A percentile compares a stretch with the other conserved stretches of the same genome.
phyloP scores from a whole-genome alignment of 371 early-diverging fungal species.

The Batkoa obscura region DNA sequence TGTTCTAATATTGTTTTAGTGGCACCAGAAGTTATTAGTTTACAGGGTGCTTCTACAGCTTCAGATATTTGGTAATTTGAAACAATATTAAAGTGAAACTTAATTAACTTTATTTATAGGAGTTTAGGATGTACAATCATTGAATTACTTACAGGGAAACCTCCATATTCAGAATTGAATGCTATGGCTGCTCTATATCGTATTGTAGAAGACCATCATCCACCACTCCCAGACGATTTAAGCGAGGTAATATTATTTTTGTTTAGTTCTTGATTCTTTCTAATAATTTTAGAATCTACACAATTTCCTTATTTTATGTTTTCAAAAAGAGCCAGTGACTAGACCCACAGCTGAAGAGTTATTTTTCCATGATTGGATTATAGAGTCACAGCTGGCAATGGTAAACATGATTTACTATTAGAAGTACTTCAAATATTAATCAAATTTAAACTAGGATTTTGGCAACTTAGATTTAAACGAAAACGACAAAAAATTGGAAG shows the following conservation, averaged over 20 bases:
- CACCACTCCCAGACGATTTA: slow-evolving; percentile 30
- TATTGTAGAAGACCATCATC: slow-evolving; percentile 72
- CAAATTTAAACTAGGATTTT: neutral
- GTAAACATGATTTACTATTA: neutral
- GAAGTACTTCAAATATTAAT: neutral
- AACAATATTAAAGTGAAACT: neutral
- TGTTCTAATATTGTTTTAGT: slow-evolving; percentile 12
- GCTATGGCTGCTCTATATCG: slow-evolving; percentile 76
- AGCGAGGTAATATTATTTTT: slow-evolving; percentile 7
- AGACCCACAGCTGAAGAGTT: slow-evolving; percentile 51
- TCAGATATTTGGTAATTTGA: slow-evolving; percentile 64
- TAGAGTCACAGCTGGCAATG: slow-evolving; percentile 13
- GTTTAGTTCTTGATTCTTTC: neutral
- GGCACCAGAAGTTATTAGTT: slow-evolving; percentile 92
- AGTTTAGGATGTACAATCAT: slow-evolving; percentile 64
- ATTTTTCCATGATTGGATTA: slow-evolving; percentile 49
- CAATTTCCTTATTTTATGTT: slow-evolving; percentile 56
- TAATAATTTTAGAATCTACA: slow-evolving; percentile 26
- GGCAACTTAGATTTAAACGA: neutral
- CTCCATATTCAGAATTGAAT: slow-evolving; percentile 61
- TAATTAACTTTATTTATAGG: slow-evolving; percentile 8
- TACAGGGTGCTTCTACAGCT: slow-evolving; percentile 55
- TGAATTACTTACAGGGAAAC: slow-evolving; percentile 70
- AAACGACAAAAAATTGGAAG: neutral
- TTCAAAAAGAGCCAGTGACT: slow-evolving; percentile 49